Conservation (phyloP, 208 protist genomes). For the Trypanosoma avium region DNA sequence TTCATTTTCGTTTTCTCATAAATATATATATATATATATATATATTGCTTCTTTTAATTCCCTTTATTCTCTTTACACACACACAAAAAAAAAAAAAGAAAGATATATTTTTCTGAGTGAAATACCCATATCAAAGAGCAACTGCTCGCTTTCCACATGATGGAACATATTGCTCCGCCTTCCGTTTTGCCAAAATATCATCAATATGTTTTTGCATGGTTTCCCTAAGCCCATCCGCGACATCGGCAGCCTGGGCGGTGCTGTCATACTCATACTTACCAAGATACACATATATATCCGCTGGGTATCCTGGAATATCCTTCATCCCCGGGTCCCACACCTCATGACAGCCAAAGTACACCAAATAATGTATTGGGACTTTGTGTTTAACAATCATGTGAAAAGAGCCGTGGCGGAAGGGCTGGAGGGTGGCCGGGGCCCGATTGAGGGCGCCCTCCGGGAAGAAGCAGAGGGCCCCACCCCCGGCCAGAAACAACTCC, state of each 20-base stretch:
- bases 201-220: slow-evolving; percentile 79
- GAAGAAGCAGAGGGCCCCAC: slow-evolving; percentile 80
- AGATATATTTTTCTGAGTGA: background rate
- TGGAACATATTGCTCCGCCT: slow-evolving; percentile 38
- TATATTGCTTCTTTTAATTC: too few relatives aligned
- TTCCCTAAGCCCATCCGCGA: slow-evolving; percentile 52
- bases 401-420: slow-evolving; percentile 87
- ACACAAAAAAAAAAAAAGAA: background rate
- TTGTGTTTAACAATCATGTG: slow-evolving; percentile 61
- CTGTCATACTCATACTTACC: slow-evolving; percentile 77
- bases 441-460: slow-evolving; percentile 84
- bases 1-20: too few relatives aligned
- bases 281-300: slow-evolving; percentile 76
- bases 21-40: too few relatives aligned
- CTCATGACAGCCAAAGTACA: slow-evolving; percentile 79
- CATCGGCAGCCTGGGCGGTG: slow-evolving; percentile 38
- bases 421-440: slow-evolving; percentile 69
- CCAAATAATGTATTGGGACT: slow-evolving; percentile 67
- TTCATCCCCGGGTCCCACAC: slow-evolving; percentile 66
- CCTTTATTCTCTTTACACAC: too few relatives aligned
- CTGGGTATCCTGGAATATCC: slow-evolving; percentile 67
- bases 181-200: slow-evolving; percentile 43
- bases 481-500: slow-evolving; percentile 50
- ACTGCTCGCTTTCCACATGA: background rate
- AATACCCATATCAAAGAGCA: background rate